Evolutionary conservation across 2,329 filamentous ascomycete species (phyloP).

Genomic region (Ophiostoma triangulosporum): DNA sequence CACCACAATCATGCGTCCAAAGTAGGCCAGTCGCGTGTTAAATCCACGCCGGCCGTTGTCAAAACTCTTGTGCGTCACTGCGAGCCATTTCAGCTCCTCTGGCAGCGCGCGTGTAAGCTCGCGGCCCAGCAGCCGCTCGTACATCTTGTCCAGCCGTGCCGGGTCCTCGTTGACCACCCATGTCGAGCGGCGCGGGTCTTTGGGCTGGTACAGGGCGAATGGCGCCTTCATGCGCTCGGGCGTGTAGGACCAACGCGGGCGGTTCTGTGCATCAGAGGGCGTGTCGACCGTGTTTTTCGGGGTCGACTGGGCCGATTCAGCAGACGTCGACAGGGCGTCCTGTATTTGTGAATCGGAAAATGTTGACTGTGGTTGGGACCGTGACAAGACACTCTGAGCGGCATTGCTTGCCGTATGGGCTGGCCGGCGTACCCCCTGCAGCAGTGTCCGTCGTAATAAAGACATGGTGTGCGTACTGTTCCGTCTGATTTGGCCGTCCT

Average conservation of each 20-base stretch:
- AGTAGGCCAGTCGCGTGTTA: conserved; percentile 82
- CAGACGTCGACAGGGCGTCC: neutral
- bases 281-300: conserved; percentile 1
- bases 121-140: conserved; percentile 60
- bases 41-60: conserved; percentile 89
- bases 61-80: conserved; percentile 95
- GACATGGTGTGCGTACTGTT: neutral
- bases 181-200: conserved; percentile 35
- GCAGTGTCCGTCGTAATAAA: conserved; percentile 1
- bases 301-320: neutral
- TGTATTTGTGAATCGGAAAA: conserved; percentile 1
- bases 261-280: conserved; percentile 2
- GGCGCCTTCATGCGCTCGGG: conserved; percentile 57
- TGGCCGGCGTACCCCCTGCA: neutral
- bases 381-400: neutral
- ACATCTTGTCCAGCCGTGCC: conserved; percentile 60
- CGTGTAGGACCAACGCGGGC: conserved; percentile 58
- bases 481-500: neutral
- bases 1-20: conserved; percentile 32
- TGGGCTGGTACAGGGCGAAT: conserved; percentile 47
- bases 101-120: conserved; percentile 61
- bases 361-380: neutral
- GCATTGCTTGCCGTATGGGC: neutral
- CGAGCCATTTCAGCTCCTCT: conserved; percentile 92
- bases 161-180: conserved; percentile 68